These are phyloP conservation scores for Chlorella sp. DNA, from an alignment of 139 green algal species.

Conservation along the genomic window DNA sequence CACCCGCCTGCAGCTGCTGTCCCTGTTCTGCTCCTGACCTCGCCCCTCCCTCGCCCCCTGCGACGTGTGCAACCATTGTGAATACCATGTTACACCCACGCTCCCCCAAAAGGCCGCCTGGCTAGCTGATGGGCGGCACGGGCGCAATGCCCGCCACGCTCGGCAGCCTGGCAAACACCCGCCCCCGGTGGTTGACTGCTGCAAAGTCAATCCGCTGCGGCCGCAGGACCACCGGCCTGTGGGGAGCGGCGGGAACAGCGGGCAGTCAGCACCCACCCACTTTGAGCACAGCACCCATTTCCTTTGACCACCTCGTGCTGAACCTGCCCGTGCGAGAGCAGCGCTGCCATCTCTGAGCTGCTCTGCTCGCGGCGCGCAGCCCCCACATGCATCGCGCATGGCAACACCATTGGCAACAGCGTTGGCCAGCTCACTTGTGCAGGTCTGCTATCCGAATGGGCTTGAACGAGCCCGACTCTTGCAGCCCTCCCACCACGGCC, in stretches of 20 bases:
- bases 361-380: neutral
- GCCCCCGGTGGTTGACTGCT: constrained; percentile 20
- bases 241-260: neutral
- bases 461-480: constrained; percentile 12
- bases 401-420: neutral
- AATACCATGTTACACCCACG: too few species aligned
- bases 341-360: neutral
- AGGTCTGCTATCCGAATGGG: constrained; percentile 23
- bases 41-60: too few species aligned
- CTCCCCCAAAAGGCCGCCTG: too few species aligned
- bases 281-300: neutral
- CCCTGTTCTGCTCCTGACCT: too few species aligned
- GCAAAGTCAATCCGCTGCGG: constrained; percentile 21
- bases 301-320: neutral
- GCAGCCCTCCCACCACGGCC: constrained; percentile 11
- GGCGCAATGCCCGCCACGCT: too few species aligned
- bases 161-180: constrained; percentile 6
- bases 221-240: constrained; percentile 9
- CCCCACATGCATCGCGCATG: neutral
- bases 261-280: neutral
- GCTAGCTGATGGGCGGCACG: too few species aligned
- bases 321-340: neutral
- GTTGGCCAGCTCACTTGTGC: constrained; percentile 5
- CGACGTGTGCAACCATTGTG: too few species aligned
- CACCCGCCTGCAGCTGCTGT: too few species aligned